Conservation (phyloP, 192 early-diverging fungal genomes). For the Funneliformis mosseae region DNA sequence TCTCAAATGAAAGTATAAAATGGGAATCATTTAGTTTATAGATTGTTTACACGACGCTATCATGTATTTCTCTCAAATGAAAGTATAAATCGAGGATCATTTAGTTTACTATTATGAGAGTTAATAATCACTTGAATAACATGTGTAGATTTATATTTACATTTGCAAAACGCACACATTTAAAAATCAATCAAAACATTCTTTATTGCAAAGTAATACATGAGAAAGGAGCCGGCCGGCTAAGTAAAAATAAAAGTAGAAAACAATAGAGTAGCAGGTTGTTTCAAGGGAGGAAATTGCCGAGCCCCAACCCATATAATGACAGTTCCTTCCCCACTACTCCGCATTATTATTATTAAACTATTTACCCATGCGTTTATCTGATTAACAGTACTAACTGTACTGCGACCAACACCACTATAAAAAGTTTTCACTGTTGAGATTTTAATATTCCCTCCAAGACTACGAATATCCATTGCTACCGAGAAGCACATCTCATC, state of each 20-base stretch:
- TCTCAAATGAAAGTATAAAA: no score
- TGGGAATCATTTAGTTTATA: no score
- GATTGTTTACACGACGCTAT: no score
- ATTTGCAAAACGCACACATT: background rate
- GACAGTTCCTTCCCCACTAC: background rate
- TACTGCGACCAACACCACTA: slow-evolving; percentile 19
- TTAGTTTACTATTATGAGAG: no score
- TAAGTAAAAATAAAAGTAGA: slow-evolving; percentile 20
- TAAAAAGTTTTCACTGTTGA: slow-evolving; percentile 15
- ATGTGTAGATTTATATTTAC: no score
- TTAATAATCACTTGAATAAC: no score
- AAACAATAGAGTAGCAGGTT: background rate
- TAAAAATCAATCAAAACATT: background rate
- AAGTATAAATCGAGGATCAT: no score
- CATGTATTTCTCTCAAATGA: no score
- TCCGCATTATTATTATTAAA: no score
- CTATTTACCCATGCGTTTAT: no score
- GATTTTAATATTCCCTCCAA: no score
- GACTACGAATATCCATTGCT: slow-evolving; percentile 20
- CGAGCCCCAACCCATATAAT: slow-evolving; percentile 14
- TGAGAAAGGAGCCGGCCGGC: background rate
- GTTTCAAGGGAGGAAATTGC: slow-evolving; percentile 1
- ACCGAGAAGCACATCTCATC: slow-evolving; percentile 14
- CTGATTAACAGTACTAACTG: slow-evolving; percentile 17
- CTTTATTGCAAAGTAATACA: background rate